A percentile compares a stretch with the other conserved stretches of the same genome.
Conservation (phyloP, 345 rosid species). For the Mallotus nudiflorus region DNA sequence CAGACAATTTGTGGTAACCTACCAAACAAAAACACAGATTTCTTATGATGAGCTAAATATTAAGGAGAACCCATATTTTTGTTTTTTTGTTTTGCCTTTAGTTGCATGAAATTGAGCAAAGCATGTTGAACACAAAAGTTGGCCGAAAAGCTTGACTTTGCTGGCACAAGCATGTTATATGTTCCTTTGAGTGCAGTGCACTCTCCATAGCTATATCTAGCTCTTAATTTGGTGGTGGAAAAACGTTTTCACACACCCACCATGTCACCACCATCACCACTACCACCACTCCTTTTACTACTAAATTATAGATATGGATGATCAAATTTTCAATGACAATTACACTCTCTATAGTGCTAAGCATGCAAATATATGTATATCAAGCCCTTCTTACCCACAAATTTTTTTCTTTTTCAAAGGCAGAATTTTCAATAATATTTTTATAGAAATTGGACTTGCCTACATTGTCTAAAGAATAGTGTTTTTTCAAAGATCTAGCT, state of each 20-base stretch:
- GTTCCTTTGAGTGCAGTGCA: conserved; percentile 91
- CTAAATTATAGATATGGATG: not conserved
- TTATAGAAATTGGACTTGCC: no score
- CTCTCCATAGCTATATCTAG: no score
- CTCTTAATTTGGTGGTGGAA: conserved; percentile 24
- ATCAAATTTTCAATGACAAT: conserved; percentile 1
- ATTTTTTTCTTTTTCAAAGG: no score
- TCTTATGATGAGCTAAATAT: conserved; percentile 5
- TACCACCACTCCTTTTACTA: not conserved
- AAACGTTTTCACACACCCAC: conserved; percentile 33
- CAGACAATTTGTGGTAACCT: conserved; percentile 32
- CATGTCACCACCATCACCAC: conserved; percentile 3
- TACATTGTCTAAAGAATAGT: no score
- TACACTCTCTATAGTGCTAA: not conserved
- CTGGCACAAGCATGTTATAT: conserved; percentile 52
- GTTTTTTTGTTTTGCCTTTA: conserved; percentile 3
- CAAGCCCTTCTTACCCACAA: no score
- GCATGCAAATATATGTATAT: no score
- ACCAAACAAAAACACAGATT: conserved; percentile 21
- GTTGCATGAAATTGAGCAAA: conserved; percentile 40
- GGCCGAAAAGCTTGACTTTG: conserved; percentile 95
- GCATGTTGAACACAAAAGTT: conserved; percentile 27
- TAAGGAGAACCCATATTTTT: not conserved
- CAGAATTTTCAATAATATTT: no score
- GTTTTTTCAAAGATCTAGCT: no score